phyloP scores from a whole-genome alignment of 2,329 filamentous ascomycete species.

The Trichophyton verrucosum region DNA sequence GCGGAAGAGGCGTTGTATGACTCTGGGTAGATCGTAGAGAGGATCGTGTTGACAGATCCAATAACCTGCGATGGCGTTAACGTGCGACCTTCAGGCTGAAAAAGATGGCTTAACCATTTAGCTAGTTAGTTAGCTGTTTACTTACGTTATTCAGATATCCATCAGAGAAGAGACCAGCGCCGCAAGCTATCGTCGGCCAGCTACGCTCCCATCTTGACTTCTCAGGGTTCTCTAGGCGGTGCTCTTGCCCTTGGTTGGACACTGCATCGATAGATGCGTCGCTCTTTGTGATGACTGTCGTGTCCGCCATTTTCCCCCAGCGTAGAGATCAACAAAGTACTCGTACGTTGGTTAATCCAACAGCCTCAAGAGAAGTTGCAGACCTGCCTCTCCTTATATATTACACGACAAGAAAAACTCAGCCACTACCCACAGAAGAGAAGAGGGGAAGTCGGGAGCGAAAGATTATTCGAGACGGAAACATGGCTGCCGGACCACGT shows the following conservation, averaged over 20 bases:
- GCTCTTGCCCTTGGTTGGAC: background rate
- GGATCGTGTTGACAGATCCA: slow-evolving; percentile 70
- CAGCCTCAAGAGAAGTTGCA: background rate
- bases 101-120: too few species aligned
- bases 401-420: background rate
- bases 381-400: background rate
- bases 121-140: slow-evolving; percentile 2
- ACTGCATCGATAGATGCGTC: background rate
- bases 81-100: background rate
- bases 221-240: slow-evolving; percentile 6
- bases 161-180: slow-evolving; percentile 80
- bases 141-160: slow-evolving; percentile 79
- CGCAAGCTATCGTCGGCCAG: slow-evolving; percentile 74
- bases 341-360: background rate
- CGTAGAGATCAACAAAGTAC: background rate
- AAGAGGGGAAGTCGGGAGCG: too few species aligned
- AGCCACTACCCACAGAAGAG: too few species aligned
- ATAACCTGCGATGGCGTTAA: slow-evolving; percentile 48
- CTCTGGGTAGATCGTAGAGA: slow-evolving; percentile 54
- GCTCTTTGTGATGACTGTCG: background rate
- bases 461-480: too few species aligned
- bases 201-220: slow-evolving; percentile 42
- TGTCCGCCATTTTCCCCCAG: background rate
- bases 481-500: background rate
- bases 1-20: slow-evolving; percentile 58